These are phyloP conservation scores for Cryphonectria parasitica DNA, from an alignment of 2,329 filamentous ascomycete species.

Conservation along the genomic window DNA sequence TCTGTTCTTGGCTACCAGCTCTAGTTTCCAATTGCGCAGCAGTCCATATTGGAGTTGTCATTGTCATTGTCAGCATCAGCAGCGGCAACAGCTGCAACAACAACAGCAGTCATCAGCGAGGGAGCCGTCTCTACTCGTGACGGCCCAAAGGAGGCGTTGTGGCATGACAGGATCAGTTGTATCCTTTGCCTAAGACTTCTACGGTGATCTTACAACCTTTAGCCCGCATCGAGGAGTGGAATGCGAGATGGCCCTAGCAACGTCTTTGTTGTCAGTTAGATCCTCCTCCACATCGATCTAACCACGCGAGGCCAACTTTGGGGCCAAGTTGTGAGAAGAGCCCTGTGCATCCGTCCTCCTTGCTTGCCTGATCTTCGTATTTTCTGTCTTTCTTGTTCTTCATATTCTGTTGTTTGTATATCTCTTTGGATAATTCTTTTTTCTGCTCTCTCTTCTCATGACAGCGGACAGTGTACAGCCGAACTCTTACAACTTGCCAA, in stretches of 20 bases:
- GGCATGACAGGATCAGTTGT: background rate
- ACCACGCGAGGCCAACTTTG: background rate
- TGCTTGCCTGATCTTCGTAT: background rate
- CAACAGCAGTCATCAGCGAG: background rate
- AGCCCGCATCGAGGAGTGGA: too few species aligned
- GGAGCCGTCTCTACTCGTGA: background rate
- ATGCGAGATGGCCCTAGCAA: background rate
- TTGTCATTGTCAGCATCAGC: too few species aligned
- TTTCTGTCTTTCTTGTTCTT: background rate
- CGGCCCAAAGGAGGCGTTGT: background rate
- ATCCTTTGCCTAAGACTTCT: background rate
- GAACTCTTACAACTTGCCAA: background rate
- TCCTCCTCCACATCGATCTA: background rate
- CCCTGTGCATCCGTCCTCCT: background rate
- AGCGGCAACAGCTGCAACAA: too few species aligned
- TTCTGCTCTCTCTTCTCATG: background rate
- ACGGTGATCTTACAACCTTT: background rate
- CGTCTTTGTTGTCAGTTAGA: background rate
- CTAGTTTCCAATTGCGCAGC: too few species aligned
- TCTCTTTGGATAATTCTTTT: background rate
- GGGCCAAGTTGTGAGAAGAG: background rate
- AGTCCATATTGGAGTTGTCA: too few species aligned
- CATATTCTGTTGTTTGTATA: background rate
- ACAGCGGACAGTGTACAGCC: background rate
- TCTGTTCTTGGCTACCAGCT: too few species aligned